These are phyloP conservation scores for Silybum marianum DNA, from an alignment of 129 eudicot species.

Conservation along the genomic window DNA sequence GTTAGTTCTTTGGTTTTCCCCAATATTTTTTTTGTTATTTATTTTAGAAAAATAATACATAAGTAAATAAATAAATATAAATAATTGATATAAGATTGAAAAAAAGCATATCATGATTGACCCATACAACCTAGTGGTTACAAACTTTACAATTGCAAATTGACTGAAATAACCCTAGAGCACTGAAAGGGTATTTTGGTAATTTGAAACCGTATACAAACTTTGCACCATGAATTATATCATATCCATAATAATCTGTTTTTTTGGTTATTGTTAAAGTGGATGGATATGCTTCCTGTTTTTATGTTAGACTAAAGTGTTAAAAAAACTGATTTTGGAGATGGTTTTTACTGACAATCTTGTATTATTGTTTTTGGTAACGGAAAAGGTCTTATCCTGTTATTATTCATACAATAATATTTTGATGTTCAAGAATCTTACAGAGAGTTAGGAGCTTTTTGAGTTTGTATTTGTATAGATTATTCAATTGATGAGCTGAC, in stretches of 20 bases:
- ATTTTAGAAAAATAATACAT: background rate
- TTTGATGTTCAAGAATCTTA: background rate
- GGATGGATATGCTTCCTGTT: background rate
- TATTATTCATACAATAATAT: too few relatives aligned
- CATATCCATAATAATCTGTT: too few relatives aligned
- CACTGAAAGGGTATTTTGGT: background rate
- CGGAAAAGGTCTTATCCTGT: too few relatives aligned
- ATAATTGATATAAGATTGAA: background rate
- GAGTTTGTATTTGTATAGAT: too few relatives aligned
- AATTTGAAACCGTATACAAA: background rate
- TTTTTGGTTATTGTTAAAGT: background rate
- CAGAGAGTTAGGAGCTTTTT: too few relatives aligned
- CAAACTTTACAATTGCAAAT: background rate
- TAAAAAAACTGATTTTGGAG: too few relatives aligned
- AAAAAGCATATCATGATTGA: background rate
- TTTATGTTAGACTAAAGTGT: background rate
- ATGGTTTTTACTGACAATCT: too few relatives aligned
- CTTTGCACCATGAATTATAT: too few relatives aligned
- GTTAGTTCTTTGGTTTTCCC: conserved; percentile 36
- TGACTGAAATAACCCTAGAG: background rate
- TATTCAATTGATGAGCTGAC: too few relatives aligned
- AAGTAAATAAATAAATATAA: background rate
- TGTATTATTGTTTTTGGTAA: too few relatives aligned
- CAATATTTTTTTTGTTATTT: background rate
- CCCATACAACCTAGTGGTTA: background rate